phyloP scores from a whole-genome alignment of 192 early-diverging fungal species.

The Podila clonocystis region DNA sequence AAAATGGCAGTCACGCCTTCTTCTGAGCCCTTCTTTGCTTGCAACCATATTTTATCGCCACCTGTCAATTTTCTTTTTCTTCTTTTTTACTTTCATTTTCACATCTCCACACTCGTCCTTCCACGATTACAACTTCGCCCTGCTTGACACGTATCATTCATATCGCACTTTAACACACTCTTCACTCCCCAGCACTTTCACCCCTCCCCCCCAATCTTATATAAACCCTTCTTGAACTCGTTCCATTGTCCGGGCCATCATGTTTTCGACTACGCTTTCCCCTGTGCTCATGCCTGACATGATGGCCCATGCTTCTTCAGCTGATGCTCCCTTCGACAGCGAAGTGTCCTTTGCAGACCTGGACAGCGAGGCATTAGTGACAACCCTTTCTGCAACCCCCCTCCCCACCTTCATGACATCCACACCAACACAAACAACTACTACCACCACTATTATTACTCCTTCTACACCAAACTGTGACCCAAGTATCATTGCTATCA shows the following conservation, averaged over 20 bases:
- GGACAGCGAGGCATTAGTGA: conserved; percentile 54
- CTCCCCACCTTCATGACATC: conserved; percentile 1
- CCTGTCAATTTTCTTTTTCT: background rate
- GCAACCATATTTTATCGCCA: background rate
- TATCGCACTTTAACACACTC: background rate
- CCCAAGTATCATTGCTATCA: conserved; percentile 49
- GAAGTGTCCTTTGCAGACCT: conserved; percentile 55
- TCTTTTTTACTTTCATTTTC: conserved; percentile 8
- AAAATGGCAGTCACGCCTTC: background rate
- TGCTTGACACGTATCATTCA: conserved; percentile 27
- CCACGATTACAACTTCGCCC: conserved; percentile 4
- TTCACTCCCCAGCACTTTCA: background rate
- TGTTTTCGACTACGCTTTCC: conserved; percentile 50
- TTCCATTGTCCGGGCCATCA: conserved; percentile 53
- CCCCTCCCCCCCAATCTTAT: conserved; percentile 3
- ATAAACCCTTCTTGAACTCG: conserved; percentile 35
- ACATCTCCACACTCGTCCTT: conserved; percentile 11
- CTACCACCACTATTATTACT: conserved; percentile 4
- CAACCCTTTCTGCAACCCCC: conserved; percentile 52
- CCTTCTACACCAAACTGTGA: conserved; percentile 22
- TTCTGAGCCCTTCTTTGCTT: too few species aligned
- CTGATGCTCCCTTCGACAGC: conserved; percentile 51
- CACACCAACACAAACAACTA: background rate
- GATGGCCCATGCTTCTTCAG: conserved; percentile 57
- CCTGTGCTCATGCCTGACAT: conserved; percentile 35